These are phyloP conservation scores for Dendrobium officinale DNA, from an alignment of 106 monocot genomes.

Conservation along the genomic window DNA sequence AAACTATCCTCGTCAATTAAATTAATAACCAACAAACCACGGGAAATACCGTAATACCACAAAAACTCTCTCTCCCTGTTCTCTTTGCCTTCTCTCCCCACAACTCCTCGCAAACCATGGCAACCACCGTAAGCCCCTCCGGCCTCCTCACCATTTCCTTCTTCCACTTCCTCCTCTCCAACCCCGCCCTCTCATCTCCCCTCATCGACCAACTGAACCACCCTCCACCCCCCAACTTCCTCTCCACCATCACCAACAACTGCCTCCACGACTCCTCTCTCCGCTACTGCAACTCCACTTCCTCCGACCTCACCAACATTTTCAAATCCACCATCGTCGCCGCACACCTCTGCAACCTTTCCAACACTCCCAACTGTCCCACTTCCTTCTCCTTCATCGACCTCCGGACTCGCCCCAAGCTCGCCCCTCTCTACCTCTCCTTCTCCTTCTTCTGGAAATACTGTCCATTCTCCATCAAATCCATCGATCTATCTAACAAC, in stretches of 20 bases:
- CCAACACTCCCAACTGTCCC: slow-evolving; percentile 9
- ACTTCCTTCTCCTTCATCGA: slow-evolving; percentile 16
- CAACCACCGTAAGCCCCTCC: no score
- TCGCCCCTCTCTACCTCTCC: background rate
- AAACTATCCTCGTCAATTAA: no score
- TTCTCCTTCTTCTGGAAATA: slow-evolving; percentile 12
- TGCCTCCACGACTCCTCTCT: slow-evolving; percentile 15
- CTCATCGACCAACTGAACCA: no score
- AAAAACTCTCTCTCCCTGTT: no score
- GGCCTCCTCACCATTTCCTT: no score
- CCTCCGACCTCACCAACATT: slow-evolving; percentile 10
- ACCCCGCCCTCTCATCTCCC: no score
- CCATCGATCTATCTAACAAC: slow-evolving; percentile 15
- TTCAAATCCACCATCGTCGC: slow-evolving; percentile 22
- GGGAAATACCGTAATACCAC: no score
- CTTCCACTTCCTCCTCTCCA: no score
- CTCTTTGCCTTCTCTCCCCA: no score
- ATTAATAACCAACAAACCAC: no score
- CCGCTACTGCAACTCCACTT: slow-evolving; percentile 22
- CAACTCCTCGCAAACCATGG: no score
- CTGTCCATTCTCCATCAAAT: slow-evolving; percentile 10
- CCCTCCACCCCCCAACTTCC: slow-evolving; percentile 9
- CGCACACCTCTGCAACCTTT: slow-evolving; percentile 10
- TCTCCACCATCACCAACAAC: slow-evolving; percentile 6
- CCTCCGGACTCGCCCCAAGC: background rate